phyloP scores from a whole-genome alignment of 2,329 filamentous ascomycete species.

The Pseudocercospora fijiensis region DNA sequence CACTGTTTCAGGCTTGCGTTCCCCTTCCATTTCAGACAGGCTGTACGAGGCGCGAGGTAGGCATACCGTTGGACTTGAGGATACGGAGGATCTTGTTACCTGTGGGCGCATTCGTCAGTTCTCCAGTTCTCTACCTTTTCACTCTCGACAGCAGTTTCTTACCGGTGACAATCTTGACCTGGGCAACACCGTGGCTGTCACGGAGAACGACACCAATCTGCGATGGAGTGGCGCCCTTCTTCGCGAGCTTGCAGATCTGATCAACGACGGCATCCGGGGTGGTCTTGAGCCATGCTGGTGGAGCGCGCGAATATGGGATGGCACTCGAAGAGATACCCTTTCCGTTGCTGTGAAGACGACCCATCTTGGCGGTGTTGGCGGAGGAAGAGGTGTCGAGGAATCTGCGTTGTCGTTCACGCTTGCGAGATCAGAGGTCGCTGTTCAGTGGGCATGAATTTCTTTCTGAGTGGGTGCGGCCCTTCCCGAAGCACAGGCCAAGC shows the following conservation, averaged over 20 bases:
- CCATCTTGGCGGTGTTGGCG: constrained; percentile 63
- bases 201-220: constrained; percentile 99
- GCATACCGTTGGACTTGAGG: constrained; percentile 93
- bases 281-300: constrained; percentile 97
- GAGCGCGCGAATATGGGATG: constrained; percentile 91
- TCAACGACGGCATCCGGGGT: constrained; percentile 97
- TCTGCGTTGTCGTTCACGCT: constrained; percentile 13
- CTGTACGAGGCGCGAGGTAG: constrained; percentile 40
- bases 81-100: constrained; percentile 99
- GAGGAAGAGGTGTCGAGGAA: constrained; percentile 23
- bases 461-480: background rate
- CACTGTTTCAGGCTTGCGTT: constrained; percentile 21
- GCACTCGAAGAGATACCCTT: constrained; percentile 98
- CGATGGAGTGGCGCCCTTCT: constrained; percentile 97
- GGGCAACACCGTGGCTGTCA: constrained; percentile 96
- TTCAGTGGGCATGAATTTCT: background rate
- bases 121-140: constrained; percentile 7
- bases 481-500: background rate
- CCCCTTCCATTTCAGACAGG: constrained; percentile 41
- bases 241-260: constrained; percentile 98
- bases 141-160: constrained; percentile 45
- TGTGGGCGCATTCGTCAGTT: constrained; percentile 40
- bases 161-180: constrained; percentile 97
- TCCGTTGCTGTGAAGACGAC: constrained; percentile 98
- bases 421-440: constrained; percentile 1